Evolutionary conservation across 75 land plant genomes (phyloP), one percentile per base, ranked within the genome.

Genomic region (Picea sitchensis): DNA sequence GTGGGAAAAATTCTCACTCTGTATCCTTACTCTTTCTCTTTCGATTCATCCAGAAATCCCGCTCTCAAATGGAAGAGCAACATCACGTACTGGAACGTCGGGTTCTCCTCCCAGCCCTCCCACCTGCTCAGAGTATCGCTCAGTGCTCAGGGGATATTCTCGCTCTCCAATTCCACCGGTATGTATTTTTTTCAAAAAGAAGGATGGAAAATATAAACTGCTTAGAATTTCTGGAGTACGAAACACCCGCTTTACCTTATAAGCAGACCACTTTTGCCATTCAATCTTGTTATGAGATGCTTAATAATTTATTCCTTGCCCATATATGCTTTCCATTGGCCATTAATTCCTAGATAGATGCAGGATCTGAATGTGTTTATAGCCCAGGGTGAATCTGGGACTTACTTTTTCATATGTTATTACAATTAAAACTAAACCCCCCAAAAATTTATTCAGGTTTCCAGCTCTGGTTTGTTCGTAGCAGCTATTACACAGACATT

Each of bases 1-100:
- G 51, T 57, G n/a, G 61, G 59, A 0, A 26, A 51, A 57, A 15
- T 20, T 9, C 64, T 90, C 38, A 57, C 64, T 3, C 81, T 82
- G 31, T 82, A 82, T 63, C 6, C 31, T 17, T 90, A 90, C 65
- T 87, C 91, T 0, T 85, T 90, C 75, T 23, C 30, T 4, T 75
- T 90, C n/a, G 23, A 11, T 0, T 17, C 14, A 0, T 34, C 75
- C 0, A 89, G 89, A 3, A 83, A 90, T 44, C 58, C 85, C 2
- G 77, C 61, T 2, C 82, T 90, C 12, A 51, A 1, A 1, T 87
- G 89, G 89, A 83, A 87, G 65, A 21, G 34, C 61, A 44, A 59
- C 63, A 79, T 41, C 7, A 36, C 36, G 8, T 90, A 90, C 79
- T 90, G 75, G 75, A 83, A 32, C 20, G 3, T 58, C 1, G 75